Evolutionary conservation across 768 basidiomycete genomes (phyloP).

Genomic region (Mrakia frigida): DNA sequence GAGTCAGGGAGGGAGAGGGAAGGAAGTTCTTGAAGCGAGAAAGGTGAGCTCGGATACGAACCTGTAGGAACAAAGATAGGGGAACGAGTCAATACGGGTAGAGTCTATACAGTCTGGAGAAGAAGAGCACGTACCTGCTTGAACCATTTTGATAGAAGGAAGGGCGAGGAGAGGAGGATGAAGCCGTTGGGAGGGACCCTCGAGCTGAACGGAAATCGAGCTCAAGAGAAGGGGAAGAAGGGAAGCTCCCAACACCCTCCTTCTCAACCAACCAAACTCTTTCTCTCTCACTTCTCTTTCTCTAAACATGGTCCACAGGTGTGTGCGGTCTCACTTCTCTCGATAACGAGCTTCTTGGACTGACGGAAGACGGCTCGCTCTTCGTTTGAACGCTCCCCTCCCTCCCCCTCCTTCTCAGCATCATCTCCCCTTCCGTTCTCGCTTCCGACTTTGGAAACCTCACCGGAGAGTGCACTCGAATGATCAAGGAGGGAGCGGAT

Average conservation of each 20-base stretch:
- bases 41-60: neutral
- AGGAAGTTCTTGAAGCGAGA: neutral
- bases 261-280: neutral
- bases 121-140: neutral
- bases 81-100: neutral
- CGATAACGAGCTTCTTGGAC: neutral
- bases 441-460: constrained; percentile 96
- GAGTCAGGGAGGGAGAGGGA: neutral
- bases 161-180: neutral
- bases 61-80: neutral
- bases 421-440: constrained; percentile 94
- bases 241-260: neutral
- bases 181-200: neutral
- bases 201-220: neutral
- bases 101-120: neutral
- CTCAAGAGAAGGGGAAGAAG: neutral
- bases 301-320: constrained; percentile 2
- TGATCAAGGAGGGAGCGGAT: constrained; percentile 89
- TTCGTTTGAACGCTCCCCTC: neutral
- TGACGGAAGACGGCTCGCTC: neutral
- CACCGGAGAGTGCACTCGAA: constrained; percentile 88
- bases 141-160: neutral
- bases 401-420: constrained; percentile 42
- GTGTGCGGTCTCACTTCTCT: neutral
- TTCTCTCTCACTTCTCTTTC: neutral